Evolutionary conservation across 73 alveolate species (phyloP), one percentile per base, ranked within the genome.

Genomic region (Blepharisma japonicum): DNA sequence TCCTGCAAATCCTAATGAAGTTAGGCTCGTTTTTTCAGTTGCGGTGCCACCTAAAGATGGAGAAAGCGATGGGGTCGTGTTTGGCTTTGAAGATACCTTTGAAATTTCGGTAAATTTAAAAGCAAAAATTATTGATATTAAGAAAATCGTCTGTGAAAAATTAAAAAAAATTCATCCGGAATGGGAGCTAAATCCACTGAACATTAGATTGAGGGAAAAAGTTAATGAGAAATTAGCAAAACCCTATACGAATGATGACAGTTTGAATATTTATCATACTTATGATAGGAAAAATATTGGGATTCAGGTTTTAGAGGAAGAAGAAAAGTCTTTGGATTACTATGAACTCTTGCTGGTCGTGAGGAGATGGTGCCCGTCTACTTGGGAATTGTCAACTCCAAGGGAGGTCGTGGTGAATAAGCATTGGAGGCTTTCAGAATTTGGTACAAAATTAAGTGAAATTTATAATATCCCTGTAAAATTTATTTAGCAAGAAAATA

Each of bases 1-100:
- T 1, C 74, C 74, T 61, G 14, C 47, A 61, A 61, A 61, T n/a
- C 74, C 74, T 8, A 61, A 25, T 61, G 47, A 61, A 61, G 5
- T 61, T 20, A 14, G 74, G 23, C 18, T 61, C 14, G 11, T 61
- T n/a, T 8, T 61, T 20, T 61, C 14, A 14, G 11, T 61, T 61
- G 39, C 74, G 14, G 74, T 18, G 5, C 14, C 23, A 8, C 14
- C 14, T 25, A 8, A 14, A 25, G 23, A 61, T 14, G 47, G 47
- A 2, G 18, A 14, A 18, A 61, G 5, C 14, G 74, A 61, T 61
- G 18, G 18, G 11, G 74, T 14, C 2, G 14, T 61, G 14, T 61
- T 61, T 61, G 5, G 46, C 11, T 9, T 61, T 61, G 14, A 18
- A 14, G 47, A 61, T 20, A 8, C 23, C 18, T 61, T 61, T 25